Base-by-base conservation (phyloP, 208 protist species). In the Crithidia expoeki region DNA sequence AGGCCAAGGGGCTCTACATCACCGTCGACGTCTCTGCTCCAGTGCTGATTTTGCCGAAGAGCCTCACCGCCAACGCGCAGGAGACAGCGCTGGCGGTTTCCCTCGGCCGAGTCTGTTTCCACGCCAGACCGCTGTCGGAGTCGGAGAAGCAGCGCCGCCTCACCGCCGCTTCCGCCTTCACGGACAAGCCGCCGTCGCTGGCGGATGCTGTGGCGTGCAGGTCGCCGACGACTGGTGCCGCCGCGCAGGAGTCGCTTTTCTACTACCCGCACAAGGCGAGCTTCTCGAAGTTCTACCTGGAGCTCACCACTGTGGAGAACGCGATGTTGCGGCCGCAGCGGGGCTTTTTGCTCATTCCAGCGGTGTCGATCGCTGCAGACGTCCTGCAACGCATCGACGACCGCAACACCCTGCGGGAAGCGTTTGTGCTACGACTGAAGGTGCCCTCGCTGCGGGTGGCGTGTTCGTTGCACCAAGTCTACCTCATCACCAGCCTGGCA, bases 371-470 rank as follows among this genome's bases (percentile, higher is more conserved):
- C 60, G 79, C 68, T 34, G 86, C 86, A 1, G 77, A 86, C 55
- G 76, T 96, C 4, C 71, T 96, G 57, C 88, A 93, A 75, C 80
- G 65, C 68, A 92, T 95, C 46, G 87, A 92, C 58, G 76, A 82
- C 64, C 17, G 50, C 69, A 73, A 71, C 52, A 65, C 75, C 12
- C 73, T 67, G 19, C 79, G 83, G 11, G 88, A 96, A 49, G 33
- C 68, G 6, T 53, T 94, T 38, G 84, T 96, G 68, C 60, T 96
- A n/a, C 84, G 91, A 14, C 79, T 96, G 49, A 71, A 80, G 42
- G 82, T 96, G 52, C 86, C 91, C 21, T 57, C 72, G 60, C 77
- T 96, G 28, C 72, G 72, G 32, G 51, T 92, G 59, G 83, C 75
- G 16, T 77, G 74, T 46, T 95, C 90, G 6, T 61, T 94, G 44